phyloP scores from a whole-genome alignment of 306 rosid species.

The Quercus parvula region DNA sequence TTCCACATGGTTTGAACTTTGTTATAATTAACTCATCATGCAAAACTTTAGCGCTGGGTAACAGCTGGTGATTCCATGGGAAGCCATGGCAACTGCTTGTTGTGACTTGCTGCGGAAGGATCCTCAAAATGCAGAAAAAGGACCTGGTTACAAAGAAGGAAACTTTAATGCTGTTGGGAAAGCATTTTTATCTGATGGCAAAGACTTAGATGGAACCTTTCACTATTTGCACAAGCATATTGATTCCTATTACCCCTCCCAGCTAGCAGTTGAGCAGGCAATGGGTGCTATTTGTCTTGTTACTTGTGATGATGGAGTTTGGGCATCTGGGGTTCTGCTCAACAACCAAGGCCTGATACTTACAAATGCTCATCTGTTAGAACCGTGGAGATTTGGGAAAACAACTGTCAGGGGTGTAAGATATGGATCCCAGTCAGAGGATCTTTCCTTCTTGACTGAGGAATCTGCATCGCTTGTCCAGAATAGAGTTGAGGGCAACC shows the following conservation, averaged over 20 bases:
- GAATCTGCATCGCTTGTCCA: slow-evolving; percentile 23
- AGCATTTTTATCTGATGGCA: slow-evolving; percentile 17
- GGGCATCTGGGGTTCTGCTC: slow-evolving; percentile 91
- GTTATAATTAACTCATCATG: slow-evolving; percentile 56
- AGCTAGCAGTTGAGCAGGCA: slow-evolving; percentile 63
- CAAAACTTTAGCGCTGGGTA: slow-evolving; percentile 70
- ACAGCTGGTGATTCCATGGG: slow-evolving; percentile 99
- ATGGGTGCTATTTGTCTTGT: slow-evolving; percentile 79
- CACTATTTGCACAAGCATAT: slow-evolving; percentile 19
- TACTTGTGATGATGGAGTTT: slow-evolving; percentile 77
- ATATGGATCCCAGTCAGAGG: slow-evolving; percentile 30
- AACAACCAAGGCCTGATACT: slow-evolving; percentile 81
- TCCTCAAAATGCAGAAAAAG: slow-evolving; percentile 40
- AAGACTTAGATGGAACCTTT: slow-evolving; percentile 26
- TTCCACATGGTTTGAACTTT: slow-evolving; percentile 25
- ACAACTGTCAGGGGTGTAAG: slow-evolving; percentile 42
- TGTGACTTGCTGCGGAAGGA: slow-evolving; percentile 53
- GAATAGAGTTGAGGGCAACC: slow-evolving; percentile 27
- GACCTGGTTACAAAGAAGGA: slow-evolving; percentile 32
- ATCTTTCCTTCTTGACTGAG: slow-evolving; percentile 21
- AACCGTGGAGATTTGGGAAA: slow-evolving; percentile 92
- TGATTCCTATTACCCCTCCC: slow-evolving; percentile 33
- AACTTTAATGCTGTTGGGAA: slow-evolving; percentile 30
- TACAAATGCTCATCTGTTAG: slow-evolving; percentile 89
- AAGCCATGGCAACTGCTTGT: slow-evolving; percentile 69